A percentile compares a stretch with the other conserved stretches of the same genome.
Evolutionary conservation across 2,329 filamentous ascomycete genomes (phyloP).

Genomic region (Fusarium lyarnte): DNA sequence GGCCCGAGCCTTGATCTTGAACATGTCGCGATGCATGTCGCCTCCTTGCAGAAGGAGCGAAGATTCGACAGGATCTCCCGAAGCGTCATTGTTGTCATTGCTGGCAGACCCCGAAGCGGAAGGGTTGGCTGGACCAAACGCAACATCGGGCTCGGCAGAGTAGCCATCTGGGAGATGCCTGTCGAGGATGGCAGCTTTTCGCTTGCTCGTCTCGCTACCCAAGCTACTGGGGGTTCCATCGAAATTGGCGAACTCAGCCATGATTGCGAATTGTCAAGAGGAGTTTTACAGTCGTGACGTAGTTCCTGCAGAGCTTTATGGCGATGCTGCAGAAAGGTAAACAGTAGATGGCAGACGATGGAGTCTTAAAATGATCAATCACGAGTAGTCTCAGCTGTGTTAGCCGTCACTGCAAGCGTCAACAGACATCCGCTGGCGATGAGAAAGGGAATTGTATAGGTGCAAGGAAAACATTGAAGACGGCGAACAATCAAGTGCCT

Average conservation of each 20-base stretch:
- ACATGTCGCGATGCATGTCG: slow-evolving; percentile 81
- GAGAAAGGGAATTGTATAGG: neutral
- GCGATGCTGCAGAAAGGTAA: neutral
- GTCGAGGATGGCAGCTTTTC: slow-evolving; percentile 51
- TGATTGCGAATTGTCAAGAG: slow-evolving; percentile 18
- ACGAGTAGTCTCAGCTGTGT: slow-evolving; percentile 16
- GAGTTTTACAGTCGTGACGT: slow-evolving; percentile 24
- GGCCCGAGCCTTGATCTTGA: slow-evolving; percentile 72
- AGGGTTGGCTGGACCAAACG: slow-evolving; percentile 33
- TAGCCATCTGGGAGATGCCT: slow-evolving; percentile 53
- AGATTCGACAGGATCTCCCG: slow-evolving; percentile 61
- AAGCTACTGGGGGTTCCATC: slow-evolving; percentile 40
- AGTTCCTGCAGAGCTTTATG: neutral
- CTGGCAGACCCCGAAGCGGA: slow-evolving; percentile 16
- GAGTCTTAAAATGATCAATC: slow-evolving; percentile 7
- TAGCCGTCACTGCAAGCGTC: slow-evolving; percentile 27
- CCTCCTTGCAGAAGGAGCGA: slow-evolving; percentile 78
- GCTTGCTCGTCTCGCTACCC: slow-evolving; percentile 42
- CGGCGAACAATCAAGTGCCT: slow-evolving; percentile 13
- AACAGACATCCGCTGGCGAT: slow-evolving; percentile 11
- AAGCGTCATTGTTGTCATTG: slow-evolving; percentile 24
- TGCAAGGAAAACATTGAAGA: slow-evolving; percentile 3
- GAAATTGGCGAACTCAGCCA: slow-evolving; percentile 45
- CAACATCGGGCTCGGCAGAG: slow-evolving; percentile 52
- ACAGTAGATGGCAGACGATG: slow-evolving; percentile 5